These are phyloP conservation scores for Lentinula guzmanii DNA, from an alignment of 768 basidiomycete species.

Conservation along the genomic window DNA sequence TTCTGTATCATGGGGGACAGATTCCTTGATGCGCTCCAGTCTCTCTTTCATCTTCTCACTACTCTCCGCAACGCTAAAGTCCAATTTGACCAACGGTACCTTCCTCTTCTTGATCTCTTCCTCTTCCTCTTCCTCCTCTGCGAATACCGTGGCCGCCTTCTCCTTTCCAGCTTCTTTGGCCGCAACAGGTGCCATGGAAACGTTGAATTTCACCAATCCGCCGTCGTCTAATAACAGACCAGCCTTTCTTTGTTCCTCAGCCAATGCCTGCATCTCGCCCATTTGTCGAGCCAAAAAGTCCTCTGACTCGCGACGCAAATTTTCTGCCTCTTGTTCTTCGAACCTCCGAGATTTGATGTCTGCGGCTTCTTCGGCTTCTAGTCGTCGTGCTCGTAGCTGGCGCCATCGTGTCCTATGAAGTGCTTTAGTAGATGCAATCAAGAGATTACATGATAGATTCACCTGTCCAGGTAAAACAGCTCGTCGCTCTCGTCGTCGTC, in stretches of 20 bases:
- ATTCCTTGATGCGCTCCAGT: conserved; percentile 68
- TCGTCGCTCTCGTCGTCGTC: conserved; percentile 94
- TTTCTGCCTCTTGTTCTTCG: conserved; percentile 84
- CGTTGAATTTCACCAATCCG: conserved; percentile 81
- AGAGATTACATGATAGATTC: conserved; percentile 15
- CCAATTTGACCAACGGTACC: conserved; percentile 82
- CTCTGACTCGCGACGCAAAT: conserved; percentile 85
- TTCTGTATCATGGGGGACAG: conserved; percentile 75
- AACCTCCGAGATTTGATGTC: conserved; percentile 78
- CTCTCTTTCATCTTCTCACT: conserved; percentile 75
- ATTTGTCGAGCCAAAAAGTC: conserved; percentile 90
- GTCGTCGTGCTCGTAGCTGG: conserved; percentile 58
- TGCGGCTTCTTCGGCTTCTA: conserved; percentile 74
- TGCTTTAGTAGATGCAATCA: background rate
- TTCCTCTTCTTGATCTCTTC: conserved; percentile 80
- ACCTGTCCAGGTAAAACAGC: conserved; percentile 89
- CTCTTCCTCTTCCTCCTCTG: conserved; percentile 82
- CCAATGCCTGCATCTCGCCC: conserved; percentile 92
- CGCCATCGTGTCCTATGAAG: conserved; percentile 77
- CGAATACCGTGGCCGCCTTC: conserved; percentile 61
- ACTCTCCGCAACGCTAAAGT: conserved; percentile 78
- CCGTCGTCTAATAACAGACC: conserved; percentile 90
- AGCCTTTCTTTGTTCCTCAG: conserved; percentile 85
- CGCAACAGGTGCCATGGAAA: conserved; percentile 53
- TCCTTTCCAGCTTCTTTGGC: conserved; percentile 38